These are phyloP conservation scores for Gymnopilus junonius DNA, from an alignment of 768 basidiomycete species.

Conservation along the genomic window DNA sequence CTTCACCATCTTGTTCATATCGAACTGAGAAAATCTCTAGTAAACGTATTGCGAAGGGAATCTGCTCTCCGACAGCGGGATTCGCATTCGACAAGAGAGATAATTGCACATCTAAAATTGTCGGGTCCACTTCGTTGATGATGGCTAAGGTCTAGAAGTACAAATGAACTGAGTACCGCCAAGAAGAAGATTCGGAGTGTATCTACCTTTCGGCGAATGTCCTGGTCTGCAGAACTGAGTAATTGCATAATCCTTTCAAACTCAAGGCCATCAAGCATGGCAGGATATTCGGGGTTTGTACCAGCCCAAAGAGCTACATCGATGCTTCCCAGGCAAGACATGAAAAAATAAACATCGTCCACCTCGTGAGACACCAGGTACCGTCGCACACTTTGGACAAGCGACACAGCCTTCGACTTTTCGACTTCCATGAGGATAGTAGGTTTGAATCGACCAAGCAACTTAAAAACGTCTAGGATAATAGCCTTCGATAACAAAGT, in stretches of 20 bases:
- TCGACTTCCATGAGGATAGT: conserved; percentile 28
- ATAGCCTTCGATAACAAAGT: conserved; percentile 20
- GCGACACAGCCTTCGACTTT: conserved; percentile 31
- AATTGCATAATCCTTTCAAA: conserved; percentile 75
- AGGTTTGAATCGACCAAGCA: conserved; percentile 34
- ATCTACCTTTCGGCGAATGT: conserved; percentile 63
- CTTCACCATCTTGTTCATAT: conserved; percentile 52
- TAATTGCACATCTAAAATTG: conserved; percentile 59
- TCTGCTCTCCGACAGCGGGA: conserved; percentile 37
- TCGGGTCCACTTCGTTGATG: conserved; percentile 58
- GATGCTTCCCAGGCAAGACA: conserved; percentile 64
- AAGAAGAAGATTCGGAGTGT: neutral
- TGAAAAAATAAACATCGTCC: conserved; percentile 69
- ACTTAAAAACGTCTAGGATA: conserved; percentile 41
- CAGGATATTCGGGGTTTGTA: conserved; percentile 48
- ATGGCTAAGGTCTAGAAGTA: conserved; percentile 63
- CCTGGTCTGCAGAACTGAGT: conserved; percentile 60
- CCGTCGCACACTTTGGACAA: conserved; percentile 54
- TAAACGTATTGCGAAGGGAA: conserved; percentile 36
- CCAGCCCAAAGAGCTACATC: conserved; percentile 74
- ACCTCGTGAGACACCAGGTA: conserved; percentile 60
- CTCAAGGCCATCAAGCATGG: conserved; percentile 71
- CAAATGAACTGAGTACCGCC: conserved; percentile 6
- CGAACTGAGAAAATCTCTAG: conserved; percentile 24
- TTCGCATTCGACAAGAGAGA: conserved; percentile 42